Evolutionary conservation across 2,329 filamentous ascomycete species (phyloP), one percentile per base, ranked within the genome.

Genomic region (Lizonia empirigonia): DNA sequence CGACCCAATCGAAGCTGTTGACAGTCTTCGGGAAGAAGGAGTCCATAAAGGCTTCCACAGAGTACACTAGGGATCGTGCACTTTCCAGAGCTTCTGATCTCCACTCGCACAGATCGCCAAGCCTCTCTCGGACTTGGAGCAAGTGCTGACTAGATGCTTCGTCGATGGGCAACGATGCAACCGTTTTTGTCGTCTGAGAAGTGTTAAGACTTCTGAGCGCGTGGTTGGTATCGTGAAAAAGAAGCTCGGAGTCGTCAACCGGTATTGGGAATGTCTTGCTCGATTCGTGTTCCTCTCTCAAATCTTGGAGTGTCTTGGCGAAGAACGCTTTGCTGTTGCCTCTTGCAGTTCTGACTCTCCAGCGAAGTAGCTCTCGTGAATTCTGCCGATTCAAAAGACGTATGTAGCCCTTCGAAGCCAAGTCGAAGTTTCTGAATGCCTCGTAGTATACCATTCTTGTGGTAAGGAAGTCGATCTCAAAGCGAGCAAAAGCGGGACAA

Each of bases 391-490:
- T 27, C 26, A 27, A 27, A 3, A 27, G 9, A 8, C 26, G 4
- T 12, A 27, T 27, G n/a, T n/a, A n/a, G n/a, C n/a, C n/a, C n/a
- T n/a, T n/a, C n/a, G n/a, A n/a, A n/a, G n/a, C n/a, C n/a, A n/a
- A n/a, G n/a, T n/a, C n/a, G n/a, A n/a, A n/a, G n/a, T 27, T 23
- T 22, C 26, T 2, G 8, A 23, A 8, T 23, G 18, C 20, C 12
- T 2, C 8, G 2, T 23, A 10, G 10, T 44, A 44, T 7, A 19
- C 20, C 2, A 44, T 8, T 5, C 20, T 3, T 8, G 30, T 44
- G 6, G 41, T 22, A 35, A 44, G 41, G 32, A 13, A 26, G 22
- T 44, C 41, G 7, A 44, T 15, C 32, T 44, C 41, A 20, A 15
- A 36, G 5, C 32, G 20, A 10, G 20, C 30, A 2, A 35, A 36